Evolutionary conservation across 2,329 filamentous ascomycete genomes (phyloP).

Genomic region (Trichoderma guizhouense): DNA sequence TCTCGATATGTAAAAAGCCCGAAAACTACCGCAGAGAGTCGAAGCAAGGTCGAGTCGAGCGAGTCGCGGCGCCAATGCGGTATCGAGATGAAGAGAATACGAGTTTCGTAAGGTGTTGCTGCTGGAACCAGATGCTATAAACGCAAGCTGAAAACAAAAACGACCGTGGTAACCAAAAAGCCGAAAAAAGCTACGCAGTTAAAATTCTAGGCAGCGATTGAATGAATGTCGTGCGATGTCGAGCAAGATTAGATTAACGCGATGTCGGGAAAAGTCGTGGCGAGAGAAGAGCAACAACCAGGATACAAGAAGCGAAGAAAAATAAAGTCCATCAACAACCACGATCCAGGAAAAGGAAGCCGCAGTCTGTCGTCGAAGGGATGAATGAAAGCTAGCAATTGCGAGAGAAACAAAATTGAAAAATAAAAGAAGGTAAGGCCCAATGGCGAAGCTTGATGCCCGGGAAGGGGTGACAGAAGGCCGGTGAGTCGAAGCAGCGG

Average conservation of each 20-base stretch:
- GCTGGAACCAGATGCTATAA: constrained; percentile 27
- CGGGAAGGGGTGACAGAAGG: constrained; percentile 15
- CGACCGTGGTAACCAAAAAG: constrained; percentile 34
- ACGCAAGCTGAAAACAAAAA: constrained; percentile 19
- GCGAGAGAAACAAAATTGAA: not conserved
- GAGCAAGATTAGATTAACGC: constrained; percentile 10
- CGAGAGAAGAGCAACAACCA: constrained; percentile 6
- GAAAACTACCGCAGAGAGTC: not conserved
- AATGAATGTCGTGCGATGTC: constrained; percentile 11
- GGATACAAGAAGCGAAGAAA: constrained; percentile 8
- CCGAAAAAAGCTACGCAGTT: not conserved
- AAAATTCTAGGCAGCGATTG: not conserved
- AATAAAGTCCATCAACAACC: constrained; percentile 3
- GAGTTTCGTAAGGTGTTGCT: constrained; percentile 21
- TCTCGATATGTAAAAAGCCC: not conserved
- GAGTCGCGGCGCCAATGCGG: not conserved
- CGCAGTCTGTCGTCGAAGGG: not conserved
- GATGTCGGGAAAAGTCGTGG: constrained; percentile 7
- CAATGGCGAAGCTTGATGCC: not conserved
- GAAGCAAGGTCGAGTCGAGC: not conserved
- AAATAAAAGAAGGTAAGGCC: constrained; percentile 6
- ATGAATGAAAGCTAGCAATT: not conserved
- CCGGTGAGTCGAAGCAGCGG: not conserved
- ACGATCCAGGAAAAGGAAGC: not conserved
- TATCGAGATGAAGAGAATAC: not conserved